Evolutionary conservation across 345 rosid species (phyloP).

Genomic region (Gossypium australe): DNA sequence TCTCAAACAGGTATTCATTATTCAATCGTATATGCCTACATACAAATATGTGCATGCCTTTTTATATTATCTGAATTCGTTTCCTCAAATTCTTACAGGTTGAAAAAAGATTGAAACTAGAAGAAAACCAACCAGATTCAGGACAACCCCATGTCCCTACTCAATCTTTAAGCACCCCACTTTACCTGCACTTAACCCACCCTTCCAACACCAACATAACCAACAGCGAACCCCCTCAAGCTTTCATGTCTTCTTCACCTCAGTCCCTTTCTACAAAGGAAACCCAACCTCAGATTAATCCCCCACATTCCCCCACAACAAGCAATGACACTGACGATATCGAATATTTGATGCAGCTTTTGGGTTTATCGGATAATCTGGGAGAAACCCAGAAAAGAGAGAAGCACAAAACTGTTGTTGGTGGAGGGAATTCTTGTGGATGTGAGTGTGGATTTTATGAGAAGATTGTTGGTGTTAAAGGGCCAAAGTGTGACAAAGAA

Average conservation of each 20-base stretch:
- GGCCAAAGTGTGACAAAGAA: slow-evolving; percentile 41
- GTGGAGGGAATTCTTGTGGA: slow-evolving; percentile 16
- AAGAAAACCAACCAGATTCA: slow-evolving; percentile 22
- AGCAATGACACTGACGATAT: slow-evolving; percentile 24
- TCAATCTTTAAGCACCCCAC: slow-evolving; percentile 36
- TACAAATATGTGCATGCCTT: neutral
- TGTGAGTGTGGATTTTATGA: slow-evolving; percentile 40
- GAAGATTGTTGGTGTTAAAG: slow-evolving; percentile 45
- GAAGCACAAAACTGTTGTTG: slow-evolving; percentile 10
- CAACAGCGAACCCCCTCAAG: slow-evolving; percentile 37
- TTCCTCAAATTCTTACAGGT: slow-evolving; percentile 24
- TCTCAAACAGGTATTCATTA: slow-evolving; percentile 30
- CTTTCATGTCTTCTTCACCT: slow-evolving; percentile 27
- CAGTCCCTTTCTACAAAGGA: slow-evolving; percentile 18
- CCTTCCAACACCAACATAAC: neutral
- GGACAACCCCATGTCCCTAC: neutral
- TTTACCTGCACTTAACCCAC: slow-evolving; percentile 24
- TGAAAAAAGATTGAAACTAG: slow-evolving; percentile 42
- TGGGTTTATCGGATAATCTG: slow-evolving; percentile 27
- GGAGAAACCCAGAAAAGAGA: slow-evolving; percentile 13
- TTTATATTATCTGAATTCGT: neutral
- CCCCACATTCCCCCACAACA: neutral
- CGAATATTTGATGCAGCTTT: slow-evolving; percentile 24
- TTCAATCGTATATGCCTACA: neutral
- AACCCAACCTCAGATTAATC: slow-evolving; percentile 17